Evolutionary conservation across 2,329 filamentous ascomycete species (phyloP).

Genomic region (Alternaria sp.): DNA sequence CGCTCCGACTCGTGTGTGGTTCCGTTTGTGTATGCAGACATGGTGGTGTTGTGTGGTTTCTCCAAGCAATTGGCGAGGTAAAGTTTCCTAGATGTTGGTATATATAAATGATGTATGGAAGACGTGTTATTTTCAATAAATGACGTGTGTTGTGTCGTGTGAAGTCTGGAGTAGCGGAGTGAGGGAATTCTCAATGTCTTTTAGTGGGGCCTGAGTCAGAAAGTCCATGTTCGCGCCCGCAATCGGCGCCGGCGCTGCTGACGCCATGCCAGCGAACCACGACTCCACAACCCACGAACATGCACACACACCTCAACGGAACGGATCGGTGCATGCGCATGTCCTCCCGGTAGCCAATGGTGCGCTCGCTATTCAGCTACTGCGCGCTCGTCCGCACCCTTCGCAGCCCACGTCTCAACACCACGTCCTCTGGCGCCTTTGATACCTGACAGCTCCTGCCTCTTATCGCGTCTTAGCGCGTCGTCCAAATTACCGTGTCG

Average conservation of each 20-base stretch:
- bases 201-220: slow-evolving; percentile 26
- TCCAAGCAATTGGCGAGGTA: neutral
- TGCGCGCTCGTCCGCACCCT: neutral
- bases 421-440: neutral
- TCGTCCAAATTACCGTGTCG: neutral
- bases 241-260: slow-evolving; percentile 9
- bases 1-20: slow-evolving; percentile 43
- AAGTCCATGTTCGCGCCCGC: slow-evolving; percentile 5
- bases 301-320: neutral
- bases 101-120: neutral
- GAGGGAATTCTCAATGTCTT: slow-evolving; percentile 10
- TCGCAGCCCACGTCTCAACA: neutral
- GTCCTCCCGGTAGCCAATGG: neutral
- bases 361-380: neutral
- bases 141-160: slow-evolving; percentile 11
- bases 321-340: slow-evolving; percentile 2
- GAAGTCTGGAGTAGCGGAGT: slow-evolving; percentile 12
- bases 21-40: slow-evolving; percentile 41
- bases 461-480: slow-evolving; percentile 1
- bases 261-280: slow-evolving; percentile 7
- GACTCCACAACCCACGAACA: neutral
- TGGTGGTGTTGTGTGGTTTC: slow-evolving; percentile 15
- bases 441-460: slow-evolving; percentile 4
- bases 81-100: neutral
- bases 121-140: neutral